Percentiles rank a stretch among this genome's conserved stretches.
phyloP scores from a whole-genome alignment of 1,284 basidiomycete genomes.

The Cystobasidium pallidum region DNA sequence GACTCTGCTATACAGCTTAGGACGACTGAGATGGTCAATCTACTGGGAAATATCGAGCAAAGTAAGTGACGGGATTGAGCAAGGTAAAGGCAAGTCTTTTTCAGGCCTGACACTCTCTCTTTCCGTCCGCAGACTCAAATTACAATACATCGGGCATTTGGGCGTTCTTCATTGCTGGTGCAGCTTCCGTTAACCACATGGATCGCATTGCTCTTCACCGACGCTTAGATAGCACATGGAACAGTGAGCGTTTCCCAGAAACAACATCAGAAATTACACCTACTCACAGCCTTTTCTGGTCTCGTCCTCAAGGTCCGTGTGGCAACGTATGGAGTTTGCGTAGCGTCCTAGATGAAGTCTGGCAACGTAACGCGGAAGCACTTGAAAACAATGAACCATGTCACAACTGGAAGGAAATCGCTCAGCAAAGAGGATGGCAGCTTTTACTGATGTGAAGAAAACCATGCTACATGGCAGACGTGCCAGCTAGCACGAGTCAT shows the following conservation, averaged over 20 bases:
- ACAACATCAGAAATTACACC: too few species aligned
- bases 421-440: conserved; percentile 32
- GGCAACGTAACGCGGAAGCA: conserved; percentile 39
- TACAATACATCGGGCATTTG: conserved; percentile 43
- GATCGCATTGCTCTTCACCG: conserved; percentile 40
- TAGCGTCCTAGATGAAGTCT: conserved; percentile 38
- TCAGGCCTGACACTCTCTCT: too few species aligned
- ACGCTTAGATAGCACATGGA: conserved; percentile 41
- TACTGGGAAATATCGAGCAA: conserved; percentile 40
- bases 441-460: conserved; percentile 33
- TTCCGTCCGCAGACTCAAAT: conserved; percentile 44
- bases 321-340: conserved; percentile 41
- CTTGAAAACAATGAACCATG: conserved; percentile 27
- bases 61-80: conserved; percentile 10
- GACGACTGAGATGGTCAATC: conserved; percentile 40
- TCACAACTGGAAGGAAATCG: conserved; percentile 42
- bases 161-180: conserved; percentile 43
- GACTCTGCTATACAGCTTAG: conserved; percentile 38
- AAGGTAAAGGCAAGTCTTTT: too few species aligned
- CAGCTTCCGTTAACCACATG: conserved; percentile 35
- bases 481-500: too few species aligned
- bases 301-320: conserved; percentile 13
- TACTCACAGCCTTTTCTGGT: too few species aligned
- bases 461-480: background rate
- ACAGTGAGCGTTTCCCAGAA: conserved; percentile 35